A percentile compares a stretch with the other conserved stretches of the same genome.
Evolutionary conservation across 202 grass and related monocot genomes (phyloP).

Genomic region (Saccharum hybrid): DNA sequence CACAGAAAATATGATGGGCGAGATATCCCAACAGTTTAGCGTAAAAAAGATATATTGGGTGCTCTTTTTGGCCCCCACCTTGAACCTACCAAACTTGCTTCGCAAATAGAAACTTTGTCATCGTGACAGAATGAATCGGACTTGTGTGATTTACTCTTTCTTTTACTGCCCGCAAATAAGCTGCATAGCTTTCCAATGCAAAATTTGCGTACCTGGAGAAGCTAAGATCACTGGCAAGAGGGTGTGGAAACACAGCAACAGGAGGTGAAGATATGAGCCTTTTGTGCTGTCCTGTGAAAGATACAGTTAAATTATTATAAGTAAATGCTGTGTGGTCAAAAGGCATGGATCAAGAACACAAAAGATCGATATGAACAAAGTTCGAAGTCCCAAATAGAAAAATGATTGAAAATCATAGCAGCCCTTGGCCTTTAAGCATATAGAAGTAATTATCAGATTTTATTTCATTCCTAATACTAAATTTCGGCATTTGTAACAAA

Average conservation of each 20-base stretch:
- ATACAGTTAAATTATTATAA: slow-evolving; percentile 37
- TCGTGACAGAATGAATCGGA: neutral
- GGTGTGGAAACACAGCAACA: slow-evolving; percentile 97
- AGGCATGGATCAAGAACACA: slow-evolving; percentile 11
- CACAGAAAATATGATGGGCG: neutral
- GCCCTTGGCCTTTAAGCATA: neutral
- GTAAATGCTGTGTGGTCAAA: slow-evolving; percentile 27
- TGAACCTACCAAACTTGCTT: slow-evolving; percentile 8
- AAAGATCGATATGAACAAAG: slow-evolving; percentile 35
- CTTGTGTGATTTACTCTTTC: slow-evolving; percentile 2
- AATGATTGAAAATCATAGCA: neutral
- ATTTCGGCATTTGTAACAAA: neutral
- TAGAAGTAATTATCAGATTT: neutral
- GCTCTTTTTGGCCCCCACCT: neutral
- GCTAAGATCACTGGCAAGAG: slow-evolving; percentile 97
- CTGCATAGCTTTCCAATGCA: slow-evolving; percentile 29
- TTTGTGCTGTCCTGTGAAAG: slow-evolving; percentile 90
- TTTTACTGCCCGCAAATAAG: neutral
- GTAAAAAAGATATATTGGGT: neutral
- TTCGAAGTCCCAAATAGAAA: slow-evolving; percentile 16
- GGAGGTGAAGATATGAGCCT: slow-evolving; percentile 98
- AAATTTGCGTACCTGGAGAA: slow-evolving; percentile 75
- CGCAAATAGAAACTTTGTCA: neutral
- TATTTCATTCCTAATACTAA: slow-evolving; percentile 21
- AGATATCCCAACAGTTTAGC: neutral